Conservation (phyloP, 768 basidiomycete genomes). For the Lentinula edodes region DNA sequence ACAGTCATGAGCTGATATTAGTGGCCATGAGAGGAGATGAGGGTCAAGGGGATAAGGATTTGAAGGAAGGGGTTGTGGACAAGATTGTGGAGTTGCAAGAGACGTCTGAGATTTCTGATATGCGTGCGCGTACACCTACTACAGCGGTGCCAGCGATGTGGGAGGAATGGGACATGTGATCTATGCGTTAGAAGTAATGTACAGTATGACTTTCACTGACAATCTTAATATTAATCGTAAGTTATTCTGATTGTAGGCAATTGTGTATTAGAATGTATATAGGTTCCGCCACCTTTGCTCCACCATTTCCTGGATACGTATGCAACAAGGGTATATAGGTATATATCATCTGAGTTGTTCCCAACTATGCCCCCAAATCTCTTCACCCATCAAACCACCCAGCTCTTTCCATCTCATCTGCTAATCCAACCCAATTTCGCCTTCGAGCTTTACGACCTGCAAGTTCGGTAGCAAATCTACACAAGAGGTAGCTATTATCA, state of each 20-base stretch:
- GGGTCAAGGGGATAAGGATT: slow-evolving; percentile 41
- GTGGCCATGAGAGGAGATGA: slow-evolving; percentile 58
- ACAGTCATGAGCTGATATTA: slow-evolving; percentile 42
- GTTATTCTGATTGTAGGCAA: not conserved
- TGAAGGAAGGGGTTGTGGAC: slow-evolving; percentile 52
- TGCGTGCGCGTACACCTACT: slow-evolving; percentile 24
- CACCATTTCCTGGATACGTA: too few species aligned
- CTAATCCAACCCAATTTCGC: slow-evolving; percentile 61
- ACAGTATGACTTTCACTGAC: too few species aligned
- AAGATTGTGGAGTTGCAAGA: slow-evolving; percentile 64
- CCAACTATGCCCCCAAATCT: slow-evolving; percentile 25
- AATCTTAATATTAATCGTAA: not conserved
- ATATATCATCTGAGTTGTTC: slow-evolving; percentile 12
- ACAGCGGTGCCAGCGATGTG: slow-evolving; percentile 35
- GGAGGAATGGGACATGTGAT: slow-evolving; percentile 74
- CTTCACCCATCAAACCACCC: slow-evolving; percentile 64
- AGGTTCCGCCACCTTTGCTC: too few species aligned
- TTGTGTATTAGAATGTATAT: too few species aligned
- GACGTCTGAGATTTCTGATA: slow-evolving; percentile 51
- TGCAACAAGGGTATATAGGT: too few species aligned
- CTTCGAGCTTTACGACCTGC: slow-evolving; percentile 69
- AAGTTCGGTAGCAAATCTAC: slow-evolving; percentile 79
- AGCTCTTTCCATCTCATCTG: slow-evolving; percentile 55
- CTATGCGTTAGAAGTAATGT: not conserved
- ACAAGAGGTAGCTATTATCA: not conserved